A percentile compares a stretch with the other conserved stretches of the same genome.
Evolutionary conservation across 1,139 yeast species (phyloP).

Genomic region (Wickerhamomyces sp.): DNA sequence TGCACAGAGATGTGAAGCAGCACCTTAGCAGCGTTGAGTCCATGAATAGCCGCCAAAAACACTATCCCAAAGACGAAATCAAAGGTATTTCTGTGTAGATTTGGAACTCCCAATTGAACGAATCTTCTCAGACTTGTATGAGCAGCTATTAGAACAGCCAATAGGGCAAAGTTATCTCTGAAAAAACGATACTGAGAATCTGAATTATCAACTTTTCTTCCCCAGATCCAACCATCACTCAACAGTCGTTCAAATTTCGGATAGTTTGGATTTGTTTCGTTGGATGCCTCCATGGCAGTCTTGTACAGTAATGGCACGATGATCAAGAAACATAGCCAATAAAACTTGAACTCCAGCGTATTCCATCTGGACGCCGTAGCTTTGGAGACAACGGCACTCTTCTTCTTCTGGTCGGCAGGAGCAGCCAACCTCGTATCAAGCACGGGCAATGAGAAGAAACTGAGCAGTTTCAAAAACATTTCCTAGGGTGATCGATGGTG

Average conservation of each 20-base stretch:
- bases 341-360: constrained; percentile 67
- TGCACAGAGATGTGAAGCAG: constrained; percentile 50
- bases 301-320: constrained; percentile 79
- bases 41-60: constrained; percentile 76
- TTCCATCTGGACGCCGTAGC: constrained; percentile 65
- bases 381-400: constrained; percentile 34
- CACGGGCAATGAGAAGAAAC: constrained; percentile 66
- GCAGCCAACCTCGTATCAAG: constrained; percentile 71
- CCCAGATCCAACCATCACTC: constrained; percentile 71
- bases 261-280: constrained; percentile 74
- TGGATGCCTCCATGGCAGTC: constrained; percentile 78
- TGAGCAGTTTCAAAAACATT: constrained; percentile 5
- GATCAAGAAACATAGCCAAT: constrained; percentile 53
- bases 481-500: no score
- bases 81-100: constrained; percentile 43
- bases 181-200: constrained; percentile 88
- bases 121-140: constrained; percentile 51
- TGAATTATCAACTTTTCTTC: constrained; percentile 81
- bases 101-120: constrained; percentile 21
- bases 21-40: constrained; percentile 63
- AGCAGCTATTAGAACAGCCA: constrained; percentile 45
- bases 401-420: constrained; percentile 40
- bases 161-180: constrained; percentile 67
- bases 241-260: constrained; percentile 55
- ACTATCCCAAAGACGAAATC: constrained; percentile 69